phyloP scores from a whole-genome alignment of 164 flowering plant species.

The Nymphaea colorata region DNA sequence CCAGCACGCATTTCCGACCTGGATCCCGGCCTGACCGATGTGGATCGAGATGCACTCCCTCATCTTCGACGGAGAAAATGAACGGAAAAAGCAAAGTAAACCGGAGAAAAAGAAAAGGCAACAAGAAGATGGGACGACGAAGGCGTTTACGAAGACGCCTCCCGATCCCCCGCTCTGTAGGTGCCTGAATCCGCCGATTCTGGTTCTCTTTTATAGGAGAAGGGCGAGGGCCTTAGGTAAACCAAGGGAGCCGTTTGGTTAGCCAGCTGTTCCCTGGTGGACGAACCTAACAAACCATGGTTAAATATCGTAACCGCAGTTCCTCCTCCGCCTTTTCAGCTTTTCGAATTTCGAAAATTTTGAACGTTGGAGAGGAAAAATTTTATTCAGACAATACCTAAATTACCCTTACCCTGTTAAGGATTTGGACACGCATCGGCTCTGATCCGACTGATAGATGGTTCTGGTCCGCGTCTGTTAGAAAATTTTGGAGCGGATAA shows the following conservation, averaged over 20 bases:
- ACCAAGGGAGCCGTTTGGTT: background rate
- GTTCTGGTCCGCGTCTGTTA: background rate
- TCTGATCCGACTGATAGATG: background rate
- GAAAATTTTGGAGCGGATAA: no score
- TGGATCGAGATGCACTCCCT: conserved; percentile 53
- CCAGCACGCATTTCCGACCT: conserved; percentile 43
- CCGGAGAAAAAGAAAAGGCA: background rate
- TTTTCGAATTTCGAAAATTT: no score
- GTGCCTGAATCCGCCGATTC: no score
- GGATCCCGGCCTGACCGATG: conserved; percentile 48
- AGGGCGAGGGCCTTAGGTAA: background rate
- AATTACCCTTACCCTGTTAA: background rate
- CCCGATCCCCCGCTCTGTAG: background rate
- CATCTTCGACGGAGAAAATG: conserved; percentile 18
- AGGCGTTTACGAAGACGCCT: conserved; percentile 44
- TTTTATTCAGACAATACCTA: background rate
- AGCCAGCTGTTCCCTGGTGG: background rate
- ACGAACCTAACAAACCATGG: background rate
- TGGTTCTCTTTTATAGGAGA: no score
- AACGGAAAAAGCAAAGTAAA: background rate
- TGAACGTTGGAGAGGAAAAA: no score
- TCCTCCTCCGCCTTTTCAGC: background rate
- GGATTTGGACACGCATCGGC: background rate
- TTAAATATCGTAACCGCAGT: background rate
- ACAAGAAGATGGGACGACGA: background rate